phyloP scores from a whole-genome alignment of 2,329 filamentous ascomycete species.

The Madurella fahalii region DNA sequence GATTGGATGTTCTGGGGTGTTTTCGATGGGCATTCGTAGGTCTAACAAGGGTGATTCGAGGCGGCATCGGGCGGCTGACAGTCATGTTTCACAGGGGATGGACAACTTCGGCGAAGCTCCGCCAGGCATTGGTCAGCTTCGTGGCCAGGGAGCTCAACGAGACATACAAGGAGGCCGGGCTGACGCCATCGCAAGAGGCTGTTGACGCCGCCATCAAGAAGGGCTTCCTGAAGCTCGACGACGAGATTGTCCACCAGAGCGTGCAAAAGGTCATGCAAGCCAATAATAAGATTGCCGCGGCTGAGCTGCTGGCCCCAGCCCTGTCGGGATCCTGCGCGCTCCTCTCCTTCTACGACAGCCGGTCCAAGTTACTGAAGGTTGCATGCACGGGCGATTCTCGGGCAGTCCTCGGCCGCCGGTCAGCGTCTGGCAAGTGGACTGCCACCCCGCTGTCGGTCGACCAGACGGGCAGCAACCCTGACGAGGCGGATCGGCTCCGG shows the following conservation, averaged over 20 bases:
- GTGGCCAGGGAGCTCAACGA: slow-evolving; percentile 89
- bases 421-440: slow-evolving; percentile 80
- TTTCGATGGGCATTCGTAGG: slow-evolving; percentile 92
- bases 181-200: slow-evolving; percentile 69
- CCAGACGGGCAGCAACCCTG: slow-evolving; percentile 85
- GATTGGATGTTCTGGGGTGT: slow-evolving; percentile 99
- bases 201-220: slow-evolving; percentile 90
- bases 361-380: slow-evolving; percentile 81
- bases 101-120: slow-evolving; percentile 95
- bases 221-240: slow-evolving; percentile 81
- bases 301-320: slow-evolving; percentile 86
- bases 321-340: slow-evolving; percentile 96
- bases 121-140: slow-evolving; percentile 86
- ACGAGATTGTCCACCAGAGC: slow-evolving; percentile 92
- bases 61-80: slow-evolving; percentile 20
- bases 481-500: slow-evolving; percentile 77
- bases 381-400: slow-evolving; percentile 96
- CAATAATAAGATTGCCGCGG: slow-evolving; percentile 84
- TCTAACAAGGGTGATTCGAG: slow-evolving; percentile 25
- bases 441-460: slow-evolving; percentile 87
- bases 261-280: slow-evolving; percentile 87
- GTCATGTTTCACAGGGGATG: slow-evolving; percentile 63
- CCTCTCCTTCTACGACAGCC: slow-evolving; percentile 91
- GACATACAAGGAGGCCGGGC: slow-evolving; percentile 73
- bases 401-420: slow-evolving; percentile 81